Percentiles rank a stretch among this genome's conserved stretches.
These are phyloP conservation scores for Mycena sp. DNA, from an alignment of 1,284 basidiomycete genomes.

Conservation along the genomic window DNA sequence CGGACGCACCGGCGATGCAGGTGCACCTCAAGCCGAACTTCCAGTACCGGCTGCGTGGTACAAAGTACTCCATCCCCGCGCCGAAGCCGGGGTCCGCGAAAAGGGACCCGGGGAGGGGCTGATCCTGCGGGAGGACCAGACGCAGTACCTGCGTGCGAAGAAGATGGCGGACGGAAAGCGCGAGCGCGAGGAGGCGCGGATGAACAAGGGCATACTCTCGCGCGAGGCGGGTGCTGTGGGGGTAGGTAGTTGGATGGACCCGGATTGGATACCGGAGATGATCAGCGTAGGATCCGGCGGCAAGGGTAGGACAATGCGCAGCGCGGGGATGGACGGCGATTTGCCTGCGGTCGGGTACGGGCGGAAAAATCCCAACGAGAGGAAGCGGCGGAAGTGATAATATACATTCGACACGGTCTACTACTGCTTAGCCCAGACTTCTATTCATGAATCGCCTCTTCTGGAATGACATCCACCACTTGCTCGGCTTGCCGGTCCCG, in stretches of 20 bases:
- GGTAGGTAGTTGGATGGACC: slow-evolving; percentile 90
- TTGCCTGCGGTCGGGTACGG: slow-evolving; percentile 89
- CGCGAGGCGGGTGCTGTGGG: slow-evolving; percentile 59
- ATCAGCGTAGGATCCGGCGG: slow-evolving; percentile 78
- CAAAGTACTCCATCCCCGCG: slow-evolving; percentile 92
- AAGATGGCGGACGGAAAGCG: slow-evolving; percentile 77
- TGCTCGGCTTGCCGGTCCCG: slow-evolving; percentile 90
- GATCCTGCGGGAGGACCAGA: slow-evolving; percentile 91
- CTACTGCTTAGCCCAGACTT: slow-evolving; percentile 63
- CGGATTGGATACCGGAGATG: slow-evolving; percentile 95
- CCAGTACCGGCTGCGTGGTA: slow-evolving; percentile 93
- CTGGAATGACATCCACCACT: slow-evolving; percentile 99
- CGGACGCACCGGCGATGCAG: slow-evolving; percentile 72
- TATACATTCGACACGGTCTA: slow-evolving; percentile 31
- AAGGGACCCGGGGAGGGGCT: slow-evolving; percentile 82
- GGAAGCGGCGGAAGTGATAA: slow-evolving; percentile 64
- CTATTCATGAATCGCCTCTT: slow-evolving; percentile 96
- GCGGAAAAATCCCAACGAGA: slow-evolving; percentile 87
- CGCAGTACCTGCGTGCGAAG: slow-evolving; percentile 85
- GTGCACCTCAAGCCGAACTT: slow-evolving; percentile 96
- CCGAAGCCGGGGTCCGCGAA: slow-evolving; percentile 93
- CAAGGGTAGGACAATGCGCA: slow-evolving; percentile 70
- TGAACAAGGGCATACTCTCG: slow-evolving; percentile 71
- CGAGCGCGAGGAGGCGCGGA: slow-evolving; percentile 80
- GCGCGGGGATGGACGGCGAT: slow-evolving; percentile 63